Conservation (phyloP, 176 grass and related monocot genomes). For the Microstegium vimineum region DNA sequence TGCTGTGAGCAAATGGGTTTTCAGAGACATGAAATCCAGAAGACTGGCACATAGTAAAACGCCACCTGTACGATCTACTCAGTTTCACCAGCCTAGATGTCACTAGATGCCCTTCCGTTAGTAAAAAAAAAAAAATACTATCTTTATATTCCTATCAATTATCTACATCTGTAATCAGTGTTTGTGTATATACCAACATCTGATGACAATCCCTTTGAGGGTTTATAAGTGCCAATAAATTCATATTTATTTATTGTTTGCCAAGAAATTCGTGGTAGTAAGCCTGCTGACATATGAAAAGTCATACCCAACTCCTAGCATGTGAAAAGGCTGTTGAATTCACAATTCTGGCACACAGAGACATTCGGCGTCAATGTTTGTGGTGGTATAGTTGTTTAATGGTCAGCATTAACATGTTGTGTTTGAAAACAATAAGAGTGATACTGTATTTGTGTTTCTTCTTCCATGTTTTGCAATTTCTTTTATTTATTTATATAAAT, state of each 20-base stretch:
- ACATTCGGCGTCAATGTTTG: neutral
- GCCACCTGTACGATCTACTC: neutral
- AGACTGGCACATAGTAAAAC: neutral
- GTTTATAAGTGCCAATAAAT: neutral
- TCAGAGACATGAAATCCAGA: neutral
- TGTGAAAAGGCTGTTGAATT: neutral
- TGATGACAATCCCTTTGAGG: neutral
- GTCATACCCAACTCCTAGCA: neutral
- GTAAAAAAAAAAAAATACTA: neutral
- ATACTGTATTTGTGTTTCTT: neutral
- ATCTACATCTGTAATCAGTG: neutral
- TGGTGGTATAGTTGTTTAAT: neutral
- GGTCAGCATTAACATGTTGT: slow-evolving; percentile 1
- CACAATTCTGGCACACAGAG: neutral
- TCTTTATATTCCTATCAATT: neutral
- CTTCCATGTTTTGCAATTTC: neutral
- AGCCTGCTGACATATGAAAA: neutral
- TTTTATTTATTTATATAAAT: neutral
- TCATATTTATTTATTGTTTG: neutral
- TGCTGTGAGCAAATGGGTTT: neutral
- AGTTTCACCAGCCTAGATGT: slow-evolving; percentile 1
- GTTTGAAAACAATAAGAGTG: neutral
- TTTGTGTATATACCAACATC: neutral
- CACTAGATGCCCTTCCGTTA: neutral
- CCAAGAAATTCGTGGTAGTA: neutral